Evolutionary conservation across 768 basidiomycete species (phyloP).

Genomic region (Boletus rex-veris): DNA sequence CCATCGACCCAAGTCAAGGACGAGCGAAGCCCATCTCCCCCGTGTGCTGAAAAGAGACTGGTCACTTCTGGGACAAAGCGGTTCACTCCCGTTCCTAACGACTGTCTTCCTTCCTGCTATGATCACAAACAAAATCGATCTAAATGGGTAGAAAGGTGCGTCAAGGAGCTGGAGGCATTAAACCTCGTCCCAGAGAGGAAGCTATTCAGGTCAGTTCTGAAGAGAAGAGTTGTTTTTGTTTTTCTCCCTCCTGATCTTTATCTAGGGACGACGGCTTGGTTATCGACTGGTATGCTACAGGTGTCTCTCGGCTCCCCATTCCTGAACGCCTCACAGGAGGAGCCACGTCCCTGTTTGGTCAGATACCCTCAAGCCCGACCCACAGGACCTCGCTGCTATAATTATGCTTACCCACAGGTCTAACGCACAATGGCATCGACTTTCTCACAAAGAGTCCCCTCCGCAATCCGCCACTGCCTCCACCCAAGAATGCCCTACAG

Average conservation of each 20-base stretch:
- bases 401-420: conserved; percentile 24
- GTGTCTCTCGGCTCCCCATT: not conserved
- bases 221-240: not conserved
- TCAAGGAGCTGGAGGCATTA: conserved; percentile 17
- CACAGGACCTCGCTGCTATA: conserved; percentile 27
- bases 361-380: conserved; percentile 27
- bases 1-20: conserved; percentile 12
- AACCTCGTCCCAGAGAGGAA: conserved; percentile 24
- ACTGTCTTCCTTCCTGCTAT: conserved; percentile 21
- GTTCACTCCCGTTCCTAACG: conserved; percentile 25
- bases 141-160: conserved; percentile 20
- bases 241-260: not conserved
- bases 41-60: conserved; percentile 12
- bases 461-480: not conserved
- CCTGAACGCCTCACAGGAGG: conserved; percentile 19
- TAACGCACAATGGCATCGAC: conserved; percentile 18
- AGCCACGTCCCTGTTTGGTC: conserved; percentile 32
- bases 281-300: conserved; percentile 27
- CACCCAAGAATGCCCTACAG: not conserved
- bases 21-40: conserved; percentile 21
- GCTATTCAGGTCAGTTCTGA: conserved; percentile 25
- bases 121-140: conserved; percentile 20
- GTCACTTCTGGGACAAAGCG: conserved; percentile 27
- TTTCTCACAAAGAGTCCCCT: not conserved
- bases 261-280: conserved; percentile 30